Evolutionary conservation across 139 green algal genomes (phyloP).

Genomic region (Asterochloris sp.): DNA sequence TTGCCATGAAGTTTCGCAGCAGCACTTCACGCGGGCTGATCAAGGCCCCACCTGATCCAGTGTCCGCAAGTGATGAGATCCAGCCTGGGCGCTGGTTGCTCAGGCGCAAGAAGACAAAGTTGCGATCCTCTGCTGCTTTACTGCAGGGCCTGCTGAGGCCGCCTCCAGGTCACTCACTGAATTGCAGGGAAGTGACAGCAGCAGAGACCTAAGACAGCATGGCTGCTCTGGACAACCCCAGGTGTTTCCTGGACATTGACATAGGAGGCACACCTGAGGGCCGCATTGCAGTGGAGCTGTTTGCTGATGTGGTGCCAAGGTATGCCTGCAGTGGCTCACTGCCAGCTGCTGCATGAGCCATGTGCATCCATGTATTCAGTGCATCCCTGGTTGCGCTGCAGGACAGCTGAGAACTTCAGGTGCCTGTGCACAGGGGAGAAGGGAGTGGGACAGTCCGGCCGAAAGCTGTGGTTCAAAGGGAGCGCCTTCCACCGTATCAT

Average conservation of each 20-base stretch:
- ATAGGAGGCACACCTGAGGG: slow-evolving; percentile 59
- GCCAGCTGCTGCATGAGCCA: slow-evolving; percentile 38
- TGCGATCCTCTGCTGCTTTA: too few relatives aligned
- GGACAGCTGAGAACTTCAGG: slow-evolving; percentile 82
- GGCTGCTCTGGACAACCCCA: slow-evolving; percentile 16
- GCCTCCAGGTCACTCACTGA: too few relatives aligned
- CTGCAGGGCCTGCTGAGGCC: too few relatives aligned
- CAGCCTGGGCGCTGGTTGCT: too few relatives aligned
- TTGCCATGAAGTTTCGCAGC: too few relatives aligned
- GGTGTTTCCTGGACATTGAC: slow-evolving; percentile 67
- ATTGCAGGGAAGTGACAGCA: too few relatives aligned
- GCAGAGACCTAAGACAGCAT: too few relatives aligned
- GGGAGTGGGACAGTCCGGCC: slow-evolving; percentile 41
- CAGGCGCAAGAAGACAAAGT: too few relatives aligned
- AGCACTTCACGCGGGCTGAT: too few relatives aligned
- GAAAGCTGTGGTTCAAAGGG: slow-evolving; percentile 49
- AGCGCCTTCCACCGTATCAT: slow-evolving; percentile 52
- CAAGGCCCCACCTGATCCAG: too few relatives aligned
- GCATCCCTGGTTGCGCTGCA: slow-evolving; percentile 55
- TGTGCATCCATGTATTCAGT: slow-evolving; percentile 78
- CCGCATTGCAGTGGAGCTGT: slow-evolving; percentile 21
- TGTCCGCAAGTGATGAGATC: too few relatives aligned
- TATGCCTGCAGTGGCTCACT: background rate
- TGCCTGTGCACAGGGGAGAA: slow-evolving; percentile 49
- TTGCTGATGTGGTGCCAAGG: slow-evolving; percentile 16